Evolutionary conservation across 352 stramenopile species (phyloP).

Genomic region (Globisporangium acanthophoron): DNA sequence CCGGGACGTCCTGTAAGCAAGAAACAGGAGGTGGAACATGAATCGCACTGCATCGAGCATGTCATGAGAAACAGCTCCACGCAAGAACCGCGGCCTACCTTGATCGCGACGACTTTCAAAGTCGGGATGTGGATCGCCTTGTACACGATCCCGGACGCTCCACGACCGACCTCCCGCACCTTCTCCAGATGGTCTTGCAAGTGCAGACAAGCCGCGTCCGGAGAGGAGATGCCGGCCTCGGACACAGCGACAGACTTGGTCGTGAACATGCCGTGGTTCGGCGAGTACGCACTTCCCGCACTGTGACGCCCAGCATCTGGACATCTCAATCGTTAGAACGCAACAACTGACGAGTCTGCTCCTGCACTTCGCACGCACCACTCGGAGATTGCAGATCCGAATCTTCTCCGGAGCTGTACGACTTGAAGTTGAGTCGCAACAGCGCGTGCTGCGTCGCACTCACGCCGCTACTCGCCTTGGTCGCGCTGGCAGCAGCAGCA

Average conservation of each 20-base stretch:
- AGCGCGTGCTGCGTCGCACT: constrained; percentile 64
- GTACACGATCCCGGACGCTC: constrained; percentile 84
- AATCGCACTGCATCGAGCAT: background rate
- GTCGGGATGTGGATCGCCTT: constrained; percentile 90
- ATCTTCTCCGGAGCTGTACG: constrained; percentile 64
- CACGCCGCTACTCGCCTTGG: constrained; percentile 8
- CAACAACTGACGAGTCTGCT: background rate
- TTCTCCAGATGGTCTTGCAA: constrained; percentile 82
- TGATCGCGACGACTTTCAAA: constrained; percentile 87
- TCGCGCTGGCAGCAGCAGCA: constrained; percentile 4
- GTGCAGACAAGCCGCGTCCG: constrained; percentile 67
- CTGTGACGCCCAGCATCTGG: constrained; percentile 48
- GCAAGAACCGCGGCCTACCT: constrained; percentile 29
- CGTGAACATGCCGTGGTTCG: constrained; percentile 85
- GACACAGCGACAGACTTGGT: constrained; percentile 78
- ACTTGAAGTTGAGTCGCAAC: constrained; percentile 63
- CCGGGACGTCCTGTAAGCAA: constrained; percentile 61
- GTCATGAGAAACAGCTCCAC: background rate
- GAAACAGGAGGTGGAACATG: background rate
- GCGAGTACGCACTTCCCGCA: constrained; percentile 77
- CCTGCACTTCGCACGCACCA: constrained; percentile 20
- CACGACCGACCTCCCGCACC: constrained; percentile 70
- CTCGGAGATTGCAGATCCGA: constrained; percentile 61
- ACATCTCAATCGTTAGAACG: background rate
- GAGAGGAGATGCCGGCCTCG: constrained; percentile 83